phyloP scores from a whole-genome alignment of 208 protist species.

The Trypanosoma boissoni region DNA sequence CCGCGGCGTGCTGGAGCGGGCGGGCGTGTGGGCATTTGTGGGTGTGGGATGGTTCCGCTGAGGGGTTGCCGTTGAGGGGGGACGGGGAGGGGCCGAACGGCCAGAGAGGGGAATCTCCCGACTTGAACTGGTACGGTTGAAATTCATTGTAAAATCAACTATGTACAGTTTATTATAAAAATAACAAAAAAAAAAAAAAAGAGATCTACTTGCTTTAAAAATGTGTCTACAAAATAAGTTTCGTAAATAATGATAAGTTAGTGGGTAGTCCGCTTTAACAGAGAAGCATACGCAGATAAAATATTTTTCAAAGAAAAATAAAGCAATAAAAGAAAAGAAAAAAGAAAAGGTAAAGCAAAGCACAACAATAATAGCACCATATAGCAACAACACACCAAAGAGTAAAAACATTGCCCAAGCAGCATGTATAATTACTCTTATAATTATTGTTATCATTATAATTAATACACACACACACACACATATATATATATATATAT shows the following conservation, averaged over 20 bases:
- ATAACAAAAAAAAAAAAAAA: slow-evolving; percentile 1
- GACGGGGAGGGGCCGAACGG: slow-evolving; percentile 9
- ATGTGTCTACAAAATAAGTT: background rate
- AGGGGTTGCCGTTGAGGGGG: slow-evolving; percentile 7
- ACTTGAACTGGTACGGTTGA: slow-evolving; percentile 69
- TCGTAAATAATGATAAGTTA: slow-evolving; percentile 1
- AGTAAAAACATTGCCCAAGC: background rate
- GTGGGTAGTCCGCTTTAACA: background rate
- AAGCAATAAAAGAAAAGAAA: slow-evolving; percentile 15
- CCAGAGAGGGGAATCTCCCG: slow-evolving; percentile 31
- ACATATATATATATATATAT: slow-evolving; percentile 12
- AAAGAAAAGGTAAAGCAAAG: slow-evolving; percentile 22
- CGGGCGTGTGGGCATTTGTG: slow-evolving; percentile 25
- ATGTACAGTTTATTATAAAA: background rate
- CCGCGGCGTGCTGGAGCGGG: background rate
- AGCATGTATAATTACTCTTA: background rate
- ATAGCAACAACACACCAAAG: background rate
- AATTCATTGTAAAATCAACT: slow-evolving; percentile 42
- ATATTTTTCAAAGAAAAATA: slow-evolving; percentile 9
- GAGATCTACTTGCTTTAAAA: background rate
- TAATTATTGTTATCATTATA: too few relatives aligned
- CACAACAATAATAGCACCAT: background rate
- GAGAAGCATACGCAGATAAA: slow-evolving; percentile 6
- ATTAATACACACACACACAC: background rate
- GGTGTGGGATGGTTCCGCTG: slow-evolving; percentile 1